Conservation (phyloP, 2,329 filamentous ascomycete species). For the Cercospora sojina region DNA sequence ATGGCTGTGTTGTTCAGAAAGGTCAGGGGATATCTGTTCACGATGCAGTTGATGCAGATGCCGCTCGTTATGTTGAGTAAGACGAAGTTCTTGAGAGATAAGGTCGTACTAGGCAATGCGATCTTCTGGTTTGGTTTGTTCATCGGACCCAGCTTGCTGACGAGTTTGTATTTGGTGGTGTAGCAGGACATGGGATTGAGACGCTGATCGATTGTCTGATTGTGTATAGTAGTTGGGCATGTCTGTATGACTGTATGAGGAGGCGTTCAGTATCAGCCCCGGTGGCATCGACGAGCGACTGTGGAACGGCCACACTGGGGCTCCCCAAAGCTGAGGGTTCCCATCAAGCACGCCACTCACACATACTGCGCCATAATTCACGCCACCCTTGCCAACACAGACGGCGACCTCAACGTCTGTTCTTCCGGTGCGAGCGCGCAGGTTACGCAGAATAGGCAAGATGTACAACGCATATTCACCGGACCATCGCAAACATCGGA, state of each 20-base stretch:
- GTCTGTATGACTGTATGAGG: background rate
- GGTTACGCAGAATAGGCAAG: conserved; percentile 10
- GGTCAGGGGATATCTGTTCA: conserved; percentile 69
- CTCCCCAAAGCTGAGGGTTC: background rate
- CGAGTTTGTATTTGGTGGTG: conserved; percentile 51
- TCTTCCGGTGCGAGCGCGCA: background rate
- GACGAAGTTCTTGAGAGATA: conserved; percentile 63
- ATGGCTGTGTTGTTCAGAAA: conserved; percentile 83
- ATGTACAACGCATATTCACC: background rate
- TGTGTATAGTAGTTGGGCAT: background rate
- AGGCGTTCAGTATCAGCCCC: background rate
- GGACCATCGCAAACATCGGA: background rate
- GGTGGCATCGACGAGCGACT: background rate
- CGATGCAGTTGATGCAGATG: conserved; percentile 72
- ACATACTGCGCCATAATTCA: background rate
- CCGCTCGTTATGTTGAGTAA: conserved; percentile 67
- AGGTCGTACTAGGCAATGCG: conserved; percentile 66
- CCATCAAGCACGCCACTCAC: background rate
- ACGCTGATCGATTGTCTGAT: background rate
- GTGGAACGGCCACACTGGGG: background rate
- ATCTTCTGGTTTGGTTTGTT: conserved; percentile 80
- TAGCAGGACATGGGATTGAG: background rate
- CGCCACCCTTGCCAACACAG: background rate
- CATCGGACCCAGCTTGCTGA: conserved; percentile 67
- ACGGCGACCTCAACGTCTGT: background rate